phyloP scores from a whole-genome alignment of 1,284 basidiomycete species.

The Puccinia polysora region DNA sequence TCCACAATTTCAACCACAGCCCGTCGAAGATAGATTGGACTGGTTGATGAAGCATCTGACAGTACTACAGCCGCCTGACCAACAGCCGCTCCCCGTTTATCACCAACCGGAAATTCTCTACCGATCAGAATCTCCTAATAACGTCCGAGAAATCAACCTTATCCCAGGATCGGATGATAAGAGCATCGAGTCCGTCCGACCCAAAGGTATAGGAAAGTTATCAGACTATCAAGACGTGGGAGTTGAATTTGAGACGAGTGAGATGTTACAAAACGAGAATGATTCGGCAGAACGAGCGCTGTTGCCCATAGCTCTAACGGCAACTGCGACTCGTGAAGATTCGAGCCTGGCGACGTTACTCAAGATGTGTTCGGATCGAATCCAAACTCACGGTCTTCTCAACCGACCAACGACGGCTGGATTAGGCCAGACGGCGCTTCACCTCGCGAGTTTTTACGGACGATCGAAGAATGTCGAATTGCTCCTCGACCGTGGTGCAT shows the following conservation, averaged over 20 bases:
- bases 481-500: conserved; percentile 70
- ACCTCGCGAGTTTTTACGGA: conserved; percentile 72
- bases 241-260: conserved; percentile 12
- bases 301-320: conserved; percentile 18
- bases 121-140: too few species aligned
- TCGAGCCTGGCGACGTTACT: not conserved
- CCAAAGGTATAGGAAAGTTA: not conserved
- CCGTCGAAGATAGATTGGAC: conserved; percentile 10
- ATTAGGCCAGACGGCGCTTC: conserved; percentile 67
- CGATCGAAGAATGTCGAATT: conserved; percentile 59
- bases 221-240: conserved; percentile 20
- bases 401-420: conserved; percentile 20
- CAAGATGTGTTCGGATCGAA: conserved; percentile 3
- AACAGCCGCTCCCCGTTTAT: not conserved
- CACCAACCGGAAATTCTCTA: too few species aligned
- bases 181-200: not conserved
- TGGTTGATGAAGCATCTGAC: conserved; percentile 45
- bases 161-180: too few species aligned
- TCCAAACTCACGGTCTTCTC: conserved; percentile 12
- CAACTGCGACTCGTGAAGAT: conserved; percentile 26
- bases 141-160: too few species aligned
- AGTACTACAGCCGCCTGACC: conserved; percentile 14
- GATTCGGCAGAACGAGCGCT: conserved; percentile 23
- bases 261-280: conserved; percentile 15
- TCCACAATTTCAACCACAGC: conserved; percentile 34